Evolutionary conservation across 805 yeast species (phyloP), one percentile per base, ranked within the genome.

Genomic region (Candida suzukii): DNA sequence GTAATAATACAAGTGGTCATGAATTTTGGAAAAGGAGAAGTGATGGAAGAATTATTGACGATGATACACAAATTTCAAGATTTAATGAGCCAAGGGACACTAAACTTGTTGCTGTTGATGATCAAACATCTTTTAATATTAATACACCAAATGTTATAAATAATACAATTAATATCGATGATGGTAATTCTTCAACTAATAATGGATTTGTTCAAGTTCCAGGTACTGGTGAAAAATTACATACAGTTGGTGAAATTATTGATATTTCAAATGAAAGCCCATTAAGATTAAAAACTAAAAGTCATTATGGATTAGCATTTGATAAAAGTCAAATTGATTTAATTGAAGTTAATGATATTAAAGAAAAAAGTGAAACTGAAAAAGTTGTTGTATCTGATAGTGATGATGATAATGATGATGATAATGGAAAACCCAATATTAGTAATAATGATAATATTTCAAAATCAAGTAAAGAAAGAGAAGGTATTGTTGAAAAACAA

Each of bases 181-280:
- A n/a, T n/a, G n/a, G n/a, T n/a, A n/a, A 12, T 8, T 30, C 33
- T 6, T 18, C 19, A n/a, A n/a, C n/a, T n/a, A n/a, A n/a, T n/a
- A n/a, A n/a, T 6, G 13, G 8, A 30, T 17, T 18, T 30, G 35
- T 32, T 9, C 35, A 32, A 32, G 35, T 32, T 4, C 35, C 35
- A 7, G 35, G 35, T 12, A 19, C 35, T 8, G 35, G 17, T 21
- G 25, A 20, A 19, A 32, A 16, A n/a, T n/a, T n/a, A n/a, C n/a
- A n/a, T n/a, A n/a, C n/a, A n/a, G n/a, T n/a, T n/a, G n/a, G n/a
- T n/a, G n/a, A n/a, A n/a, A n/a, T n/a, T n/a, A n/a, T n/a, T n/a
- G 39, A 41, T 18, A 25, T 49, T 18, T 17, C 40, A 14, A 37
- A 44, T 17, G 41, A 37, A 12, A 56, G 57, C 4, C 57, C 60